Percentiles rank a stretch among this genome's conserved stretches.
Evolutionary conservation across 805 yeast genomes (phyloP).

Genomic region (Candida maesae): DNA sequence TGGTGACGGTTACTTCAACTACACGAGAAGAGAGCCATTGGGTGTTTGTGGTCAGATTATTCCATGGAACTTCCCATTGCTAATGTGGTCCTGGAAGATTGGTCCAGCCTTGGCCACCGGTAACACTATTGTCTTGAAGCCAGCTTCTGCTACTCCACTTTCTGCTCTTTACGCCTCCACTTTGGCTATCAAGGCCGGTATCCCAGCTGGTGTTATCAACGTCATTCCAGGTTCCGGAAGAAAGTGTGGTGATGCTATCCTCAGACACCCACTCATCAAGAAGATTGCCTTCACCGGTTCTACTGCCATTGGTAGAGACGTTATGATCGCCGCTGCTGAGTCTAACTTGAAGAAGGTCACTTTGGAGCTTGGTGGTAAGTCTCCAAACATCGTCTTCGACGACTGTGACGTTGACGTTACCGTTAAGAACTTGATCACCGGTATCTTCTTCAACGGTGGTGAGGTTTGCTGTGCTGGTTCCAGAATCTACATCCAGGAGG

Average conservation of each 20-base stretch:
- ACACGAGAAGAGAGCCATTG: constrained; percentile 58
- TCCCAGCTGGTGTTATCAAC: constrained; percentile 63
- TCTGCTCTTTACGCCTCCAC: constrained; percentile 56
- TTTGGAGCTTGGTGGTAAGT: constrained; percentile 67
- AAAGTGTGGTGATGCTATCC: constrained; percentile 55
- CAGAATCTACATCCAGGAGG: constrained; percentile 60
- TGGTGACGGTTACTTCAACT: constrained; percentile 48
- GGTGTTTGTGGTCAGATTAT: constrained; percentile 71
- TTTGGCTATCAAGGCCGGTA: constrained; percentile 53
- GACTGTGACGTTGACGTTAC: constrained; percentile 53
- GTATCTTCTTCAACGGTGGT: constrained; percentile 67
- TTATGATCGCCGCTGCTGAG: constrained; percentile 58
- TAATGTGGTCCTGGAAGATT: constrained; percentile 65
- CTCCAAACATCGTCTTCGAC: constrained; percentile 60
- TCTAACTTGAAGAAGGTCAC: constrained; percentile 63
- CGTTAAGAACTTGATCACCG: constrained; percentile 44
- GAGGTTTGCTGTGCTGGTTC: constrained; percentile 72
- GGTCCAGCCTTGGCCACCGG: constrained; percentile 70
- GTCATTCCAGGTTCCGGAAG: constrained; percentile 61
- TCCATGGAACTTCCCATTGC: constrained; percentile 72
- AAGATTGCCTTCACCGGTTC: constrained; percentile 71
- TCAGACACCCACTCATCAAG: constrained; percentile 53
- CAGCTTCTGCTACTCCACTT: constrained; percentile 65
- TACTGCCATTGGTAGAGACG: constrained; percentile 56
- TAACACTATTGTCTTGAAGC: constrained; percentile 58